These are phyloP conservation scores for Nepenthes alata DNA, from an alignment of 179 eudicot genomes.

Conservation along the genomic window DNA sequence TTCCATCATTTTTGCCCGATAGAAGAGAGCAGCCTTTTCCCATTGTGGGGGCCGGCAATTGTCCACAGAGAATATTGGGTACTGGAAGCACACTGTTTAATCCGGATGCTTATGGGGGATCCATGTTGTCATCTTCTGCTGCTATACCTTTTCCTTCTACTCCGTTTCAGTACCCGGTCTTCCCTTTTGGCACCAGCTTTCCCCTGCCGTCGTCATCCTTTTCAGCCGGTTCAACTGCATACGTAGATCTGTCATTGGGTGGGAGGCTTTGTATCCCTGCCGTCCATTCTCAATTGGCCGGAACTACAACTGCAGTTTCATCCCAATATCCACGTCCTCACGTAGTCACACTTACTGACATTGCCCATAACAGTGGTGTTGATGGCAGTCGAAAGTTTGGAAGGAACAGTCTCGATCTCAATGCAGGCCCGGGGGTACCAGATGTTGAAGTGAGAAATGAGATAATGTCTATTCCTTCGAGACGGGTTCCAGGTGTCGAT, in stretches of 20 bases:
- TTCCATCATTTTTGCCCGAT: slow-evolving; percentile 41
- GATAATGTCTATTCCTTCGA: slow-evolving; percentile 19
- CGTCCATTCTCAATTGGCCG: slow-evolving; percentile 32
- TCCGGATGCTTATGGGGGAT: slow-evolving; percentile 56
- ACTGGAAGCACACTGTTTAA: slow-evolving; percentile 28
- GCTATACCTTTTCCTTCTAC: slow-evolving; percentile 31
- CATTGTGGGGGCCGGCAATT: slow-evolving; percentile 25
- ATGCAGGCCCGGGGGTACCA: slow-evolving; percentile 39
- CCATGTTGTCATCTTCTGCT: slow-evolving; percentile 68
- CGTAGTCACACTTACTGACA: slow-evolving; percentile 28
- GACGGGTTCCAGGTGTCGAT: slow-evolving; percentile 27
- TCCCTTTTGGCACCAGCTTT: slow-evolving; percentile 42
- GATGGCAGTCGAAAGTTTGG: slow-evolving; percentile 36
- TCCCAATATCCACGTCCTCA: slow-evolving; percentile 41
- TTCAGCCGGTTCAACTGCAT: slow-evolving; percentile 28
- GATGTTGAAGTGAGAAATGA: slow-evolving; percentile 38
- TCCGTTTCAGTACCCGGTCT: slow-evolving; percentile 38
- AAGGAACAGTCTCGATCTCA: slow-evolving; percentile 47
- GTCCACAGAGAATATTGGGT: slow-evolving; percentile 39
- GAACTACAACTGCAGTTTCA: slow-evolving; percentile 27
- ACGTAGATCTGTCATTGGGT: slow-evolving; percentile 30
- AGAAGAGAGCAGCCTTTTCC: slow-evolving; percentile 49
- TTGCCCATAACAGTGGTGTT: slow-evolving; percentile 16
- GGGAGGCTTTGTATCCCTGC: slow-evolving; percentile 25
- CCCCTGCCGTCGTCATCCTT: slow-evolving; percentile 29